A percentile compares a stretch with the other conserved stretches of the same genome.
These are phyloP conservation scores for Ochetophila trinervis DNA, from an alignment of 306 rosid genomes.

Conservation along the genomic window DNA sequence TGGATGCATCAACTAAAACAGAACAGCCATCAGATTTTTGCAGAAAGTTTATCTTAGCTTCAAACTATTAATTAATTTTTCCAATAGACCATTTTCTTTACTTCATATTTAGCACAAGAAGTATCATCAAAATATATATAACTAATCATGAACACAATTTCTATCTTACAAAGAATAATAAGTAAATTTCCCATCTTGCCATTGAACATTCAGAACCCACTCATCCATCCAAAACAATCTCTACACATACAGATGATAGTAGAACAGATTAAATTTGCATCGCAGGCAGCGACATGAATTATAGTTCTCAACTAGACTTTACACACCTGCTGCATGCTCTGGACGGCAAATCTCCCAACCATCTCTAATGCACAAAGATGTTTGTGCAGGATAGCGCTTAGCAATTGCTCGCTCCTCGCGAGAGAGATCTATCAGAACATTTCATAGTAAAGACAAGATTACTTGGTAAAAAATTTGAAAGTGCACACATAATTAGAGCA, in stretches of 20 bases:
- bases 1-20: no score
- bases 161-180: no score
- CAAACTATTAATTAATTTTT: no score
- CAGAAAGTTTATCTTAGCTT: no score
- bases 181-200: no score
- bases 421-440: conserved; percentile 68
- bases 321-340: conserved; percentile 64
- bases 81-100: no score
- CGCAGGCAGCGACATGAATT: background rate
- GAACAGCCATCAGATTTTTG: no score
- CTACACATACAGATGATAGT: background rate
- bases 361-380: conserved; percentile 85
- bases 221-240: background rate
- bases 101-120: no score
- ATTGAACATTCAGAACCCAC: background rate
- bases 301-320: background rate
- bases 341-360: conserved; percentile 94
- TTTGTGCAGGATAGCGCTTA: conserved; percentile 77
- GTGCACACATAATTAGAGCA: background rate
- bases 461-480: background rate
- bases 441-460: background rate
- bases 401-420: conserved; percentile 69
- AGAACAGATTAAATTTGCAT: conserved; percentile 6
- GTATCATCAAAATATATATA: no score
- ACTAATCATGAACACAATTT: no score